Conservation (phyloP, 164 flowering plant species). For the Chimonanthus salicifolius region DNA sequence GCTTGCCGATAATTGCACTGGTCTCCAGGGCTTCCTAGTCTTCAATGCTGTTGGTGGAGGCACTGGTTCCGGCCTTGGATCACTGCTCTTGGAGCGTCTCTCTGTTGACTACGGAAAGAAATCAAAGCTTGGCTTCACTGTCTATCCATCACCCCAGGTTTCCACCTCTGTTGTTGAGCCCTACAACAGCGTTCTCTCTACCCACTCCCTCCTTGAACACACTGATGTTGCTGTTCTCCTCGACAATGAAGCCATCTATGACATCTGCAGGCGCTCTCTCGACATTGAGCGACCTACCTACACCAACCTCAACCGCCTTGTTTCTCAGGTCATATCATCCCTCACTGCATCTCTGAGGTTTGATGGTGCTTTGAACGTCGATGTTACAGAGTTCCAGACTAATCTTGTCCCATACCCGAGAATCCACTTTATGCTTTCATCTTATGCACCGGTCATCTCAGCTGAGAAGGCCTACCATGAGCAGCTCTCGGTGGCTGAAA, state of each 20-base stretch:
- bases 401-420: conserved; percentile 59
- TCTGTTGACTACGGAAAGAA: conserved; percentile 54
- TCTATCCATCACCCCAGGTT: conserved; percentile 54
- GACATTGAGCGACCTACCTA: conserved; percentile 58
- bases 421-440: conserved; percentile 59
- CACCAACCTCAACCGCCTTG: conserved; percentile 53
- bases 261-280: conserved; percentile 49
- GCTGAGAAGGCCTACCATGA: conserved; percentile 54
- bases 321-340: conserved; percentile 58
- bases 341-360: conserved; percentile 55
- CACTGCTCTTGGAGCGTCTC: conserved; percentile 48
- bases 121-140: conserved; percentile 48
- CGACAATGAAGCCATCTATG: conserved; percentile 52
- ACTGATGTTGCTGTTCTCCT: conserved; percentile 54
- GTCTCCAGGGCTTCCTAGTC: conserved; percentile 53
- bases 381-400: conserved; percentile 59
- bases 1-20: conserved; percentile 59
- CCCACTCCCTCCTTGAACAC: conserved; percentile 53
- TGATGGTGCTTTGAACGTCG: conserved; percentile 56
- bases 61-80: conserved; percentile 55
- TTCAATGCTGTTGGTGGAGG: conserved; percentile 61
- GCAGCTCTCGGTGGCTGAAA: conserved; percentile 61
- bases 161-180: conserved; percentile 60
- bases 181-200: conserved; percentile 52
- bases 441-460: conserved; percentile 54